These are phyloP conservation scores for Nakazawaea siamensis DNA, from an alignment of 805 yeast genomes.

Conservation along the genomic window DNA sequence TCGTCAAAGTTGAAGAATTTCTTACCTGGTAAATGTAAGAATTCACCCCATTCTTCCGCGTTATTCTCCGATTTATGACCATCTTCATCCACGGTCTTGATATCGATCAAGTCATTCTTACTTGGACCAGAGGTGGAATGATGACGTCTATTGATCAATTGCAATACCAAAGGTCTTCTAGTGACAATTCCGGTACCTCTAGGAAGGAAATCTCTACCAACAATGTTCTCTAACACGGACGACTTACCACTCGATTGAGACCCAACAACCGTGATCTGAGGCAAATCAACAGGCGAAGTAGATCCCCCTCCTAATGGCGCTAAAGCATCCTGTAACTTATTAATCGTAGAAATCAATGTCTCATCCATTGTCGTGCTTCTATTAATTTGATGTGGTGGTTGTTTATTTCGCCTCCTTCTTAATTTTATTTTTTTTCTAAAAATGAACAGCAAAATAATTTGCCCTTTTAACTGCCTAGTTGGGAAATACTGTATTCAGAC, in stretches of 20 bases:
- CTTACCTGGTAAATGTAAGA: constrained; percentile 84
- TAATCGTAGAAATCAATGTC: constrained; percentile 72
- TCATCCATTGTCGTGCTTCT: constrained; percentile 49
- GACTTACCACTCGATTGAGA: constrained; percentile 88
- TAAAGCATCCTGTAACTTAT: constrained; percentile 91
- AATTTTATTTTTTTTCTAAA: no score
- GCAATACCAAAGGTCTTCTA: constrained; percentile 78
- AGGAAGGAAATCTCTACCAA: constrained; percentile 86
- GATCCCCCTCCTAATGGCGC: constrained; percentile 93
- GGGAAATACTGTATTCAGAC: no score
- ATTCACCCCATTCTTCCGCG: constrained; percentile 94
- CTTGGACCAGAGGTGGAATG: constrained; percentile 11
- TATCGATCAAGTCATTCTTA: constrained; percentile 32
- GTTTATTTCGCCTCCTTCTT: no score
- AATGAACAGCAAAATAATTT: no score
- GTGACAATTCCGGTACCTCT: constrained; percentile 92
- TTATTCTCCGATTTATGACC: constrained; percentile 60
- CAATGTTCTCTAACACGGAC: constrained; percentile 84
- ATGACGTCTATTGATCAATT: constrained; percentile 60
- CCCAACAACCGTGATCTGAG: constrained; percentile 93
- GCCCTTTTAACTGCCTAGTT: no score
- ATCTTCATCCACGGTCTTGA: constrained; percentile 33
- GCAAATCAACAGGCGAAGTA: constrained; percentile 82
- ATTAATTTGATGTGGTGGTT: not conserved
- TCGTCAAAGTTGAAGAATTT: constrained; percentile 82